These are phyloP conservation scores for Bacterosira constricta DNA, from an alignment of 108 stramenopile species.

Conservation along the genomic window DNA sequence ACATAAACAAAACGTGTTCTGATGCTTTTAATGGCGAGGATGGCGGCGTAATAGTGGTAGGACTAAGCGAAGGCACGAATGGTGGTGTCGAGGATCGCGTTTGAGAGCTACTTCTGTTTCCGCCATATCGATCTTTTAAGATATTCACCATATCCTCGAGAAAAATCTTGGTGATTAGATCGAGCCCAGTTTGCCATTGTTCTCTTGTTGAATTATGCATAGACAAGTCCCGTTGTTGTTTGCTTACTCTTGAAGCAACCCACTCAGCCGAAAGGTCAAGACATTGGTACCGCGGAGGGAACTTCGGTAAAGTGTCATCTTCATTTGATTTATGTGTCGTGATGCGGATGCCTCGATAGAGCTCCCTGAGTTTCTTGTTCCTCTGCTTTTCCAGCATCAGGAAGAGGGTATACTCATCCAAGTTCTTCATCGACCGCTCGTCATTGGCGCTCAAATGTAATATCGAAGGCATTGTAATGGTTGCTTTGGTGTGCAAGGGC, in stretches of 20 bases:
- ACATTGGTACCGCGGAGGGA: constrained; percentile 31
- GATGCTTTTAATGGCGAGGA: constrained; percentile 1
- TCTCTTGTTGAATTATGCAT: constrained; percentile 1
- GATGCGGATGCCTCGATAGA: constrained; percentile 7
- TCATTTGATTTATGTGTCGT: neutral
- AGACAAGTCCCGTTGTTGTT: neutral
- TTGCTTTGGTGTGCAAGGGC: neutral
- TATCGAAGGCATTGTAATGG: neutral
- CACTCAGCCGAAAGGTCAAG: constrained; percentile 10
- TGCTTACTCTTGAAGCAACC: neutral
- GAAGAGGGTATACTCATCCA: constrained; percentile 25
- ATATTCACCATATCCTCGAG: constrained; percentile 2
- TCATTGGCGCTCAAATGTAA: neutral
- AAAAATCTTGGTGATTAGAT: constrained; percentile 11
- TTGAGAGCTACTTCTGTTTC: neutral
- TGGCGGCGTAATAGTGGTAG: constrained; percentile 22
- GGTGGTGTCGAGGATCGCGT: neutral
- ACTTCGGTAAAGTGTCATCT: neutral
- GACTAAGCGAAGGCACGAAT: neutral
- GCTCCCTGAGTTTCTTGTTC: constrained; percentile 21
- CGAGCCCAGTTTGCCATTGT: constrained; percentile 10
- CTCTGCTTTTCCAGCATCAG: constrained; percentile 21
- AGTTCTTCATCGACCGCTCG: neutral
- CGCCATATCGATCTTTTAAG: neutral
- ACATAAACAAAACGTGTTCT: neutral